These are phyloP conservation scores for Viola odorata DNA, from an alignment of 345 rosid species.

Conservation along the genomic window DNA sequence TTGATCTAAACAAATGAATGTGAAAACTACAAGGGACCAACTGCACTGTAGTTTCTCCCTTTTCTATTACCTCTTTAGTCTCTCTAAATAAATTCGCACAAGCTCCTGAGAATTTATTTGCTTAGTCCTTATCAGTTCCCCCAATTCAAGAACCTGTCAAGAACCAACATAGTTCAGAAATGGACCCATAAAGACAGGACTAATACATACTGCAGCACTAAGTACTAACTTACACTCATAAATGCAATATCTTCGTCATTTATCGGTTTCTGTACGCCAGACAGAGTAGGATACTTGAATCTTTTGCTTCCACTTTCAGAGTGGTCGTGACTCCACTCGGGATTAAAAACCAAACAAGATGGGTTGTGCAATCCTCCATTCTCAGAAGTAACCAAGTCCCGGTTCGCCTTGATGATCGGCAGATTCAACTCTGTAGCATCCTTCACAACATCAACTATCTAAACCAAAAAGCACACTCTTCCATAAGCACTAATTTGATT, in stretches of 20 bases:
- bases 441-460: conserved; percentile 50
- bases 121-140: conserved; percentile 62
- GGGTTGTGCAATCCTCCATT: conserved; percentile 74
- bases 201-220: too few species aligned
- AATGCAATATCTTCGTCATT: conserved; percentile 72
- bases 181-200: too few species aligned
- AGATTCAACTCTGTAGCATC: conserved; percentile 55
- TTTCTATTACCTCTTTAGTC: conserved; percentile 53
- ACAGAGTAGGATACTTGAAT: conserved; percentile 39
- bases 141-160: conserved; percentile 71
- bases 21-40: background rate
- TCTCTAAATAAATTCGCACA: conserved; percentile 45
- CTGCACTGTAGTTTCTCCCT: background rate
- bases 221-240: conserved; percentile 47
- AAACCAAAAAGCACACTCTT: background rate
- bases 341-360: conserved; percentile 56
- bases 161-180: conserved; percentile 1
- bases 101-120: conserved; percentile 71
- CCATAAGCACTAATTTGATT: too few species aligned
- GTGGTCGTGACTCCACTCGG: conserved; percentile 45
- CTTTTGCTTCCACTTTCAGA: conserved; percentile 16
- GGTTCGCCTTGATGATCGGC: conserved; percentile 52
- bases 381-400: conserved; percentile 55
- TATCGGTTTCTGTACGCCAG: conserved; percentile 38
- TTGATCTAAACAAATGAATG: background rate